Percentiles rank a stretch among this genome's conserved stretches.
Conservation (phyloP, 768 basidiomycete genomes). For the Coprinopsis sp. region DNA sequence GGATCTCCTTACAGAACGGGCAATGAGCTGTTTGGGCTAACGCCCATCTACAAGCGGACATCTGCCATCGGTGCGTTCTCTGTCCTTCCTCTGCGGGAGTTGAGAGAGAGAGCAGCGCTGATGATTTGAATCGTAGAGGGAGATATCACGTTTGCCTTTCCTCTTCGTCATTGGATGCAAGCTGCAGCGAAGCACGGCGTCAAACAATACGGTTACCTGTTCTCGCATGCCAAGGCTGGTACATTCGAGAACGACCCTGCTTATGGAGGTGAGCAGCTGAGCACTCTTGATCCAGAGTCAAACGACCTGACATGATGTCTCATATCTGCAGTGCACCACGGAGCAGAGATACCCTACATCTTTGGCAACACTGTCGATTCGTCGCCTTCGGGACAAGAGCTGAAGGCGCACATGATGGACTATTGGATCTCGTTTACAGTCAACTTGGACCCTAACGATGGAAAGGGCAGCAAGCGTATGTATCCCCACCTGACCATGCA, state of each 20-base stretch:
- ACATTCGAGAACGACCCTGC: too few relatives aligned
- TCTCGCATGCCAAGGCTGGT: conserved; percentile 34
- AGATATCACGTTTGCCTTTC: conserved; percentile 36
- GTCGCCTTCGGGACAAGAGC: conserved; percentile 16
- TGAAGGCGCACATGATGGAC: conserved; percentile 33
- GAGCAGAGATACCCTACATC: conserved; percentile 29
- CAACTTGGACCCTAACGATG: conserved; percentile 35
- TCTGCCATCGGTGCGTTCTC: too few relatives aligned
- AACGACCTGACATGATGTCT: neutral
- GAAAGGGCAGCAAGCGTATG: conserved; percentile 27
- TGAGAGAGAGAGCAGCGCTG: too few relatives aligned
- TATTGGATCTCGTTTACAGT: conserved; percentile 40
- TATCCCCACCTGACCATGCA: neutral
- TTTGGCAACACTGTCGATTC: conserved; percentile 28
- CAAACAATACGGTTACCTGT: conserved; percentile 38
- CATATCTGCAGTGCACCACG: conserved; percentile 25
- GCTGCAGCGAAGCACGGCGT: conserved; percentile 34
- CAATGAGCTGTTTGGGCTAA: conserved; percentile 37
- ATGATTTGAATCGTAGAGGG: conserved; percentile 19
- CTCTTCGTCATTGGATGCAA: conserved; percentile 35
- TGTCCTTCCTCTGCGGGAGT: too few relatives aligned
- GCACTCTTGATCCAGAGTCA: neutral
- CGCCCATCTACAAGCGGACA: conserved; percentile 25
- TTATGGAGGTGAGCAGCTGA: conserved; percentile 24
- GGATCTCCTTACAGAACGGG: conserved; percentile 46